Conservation (phyloP, 176 grass and related monocot species). For the Triticum aestivum region IWGSC_CS_RefSeq_v2.1 NC_057794.1:571166469-571166968, state of each 20-base stretch:
- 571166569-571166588: slow-evolving; percentile 81
- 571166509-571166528: slow-evolving; percentile 94
- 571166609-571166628: slow-evolving; percentile 84
- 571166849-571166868: slow-evolving; percentile 94
- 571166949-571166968: neutral
- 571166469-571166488: slow-evolving; percentile 78
- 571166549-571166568: slow-evolving; percentile 89
- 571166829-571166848: slow-evolving; percentile 92
- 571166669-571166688: slow-evolving; percentile 89
- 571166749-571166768: slow-evolving; percentile 96
- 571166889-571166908: neutral
- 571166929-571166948: neutral
- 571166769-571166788: slow-evolving; percentile 73
- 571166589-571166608: slow-evolving; percentile 92
- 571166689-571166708: slow-evolving; percentile 90
- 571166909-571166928: neutral
- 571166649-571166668: slow-evolving; percentile 96
- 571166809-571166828: slow-evolving; percentile 90
- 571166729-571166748: slow-evolving; percentile 98
- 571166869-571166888: slow-evolving; percentile 96
- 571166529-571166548: slow-evolving; percentile 86
- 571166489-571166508: slow-evolving; percentile 98
- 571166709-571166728: slow-evolving; percentile 96
- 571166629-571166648: slow-evolving; percentile 89
- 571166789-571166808: slow-evolving; percentile 84